Conservation (phyloP, 345 rosid genomes). For the Hirschfeldia incana region DNA sequence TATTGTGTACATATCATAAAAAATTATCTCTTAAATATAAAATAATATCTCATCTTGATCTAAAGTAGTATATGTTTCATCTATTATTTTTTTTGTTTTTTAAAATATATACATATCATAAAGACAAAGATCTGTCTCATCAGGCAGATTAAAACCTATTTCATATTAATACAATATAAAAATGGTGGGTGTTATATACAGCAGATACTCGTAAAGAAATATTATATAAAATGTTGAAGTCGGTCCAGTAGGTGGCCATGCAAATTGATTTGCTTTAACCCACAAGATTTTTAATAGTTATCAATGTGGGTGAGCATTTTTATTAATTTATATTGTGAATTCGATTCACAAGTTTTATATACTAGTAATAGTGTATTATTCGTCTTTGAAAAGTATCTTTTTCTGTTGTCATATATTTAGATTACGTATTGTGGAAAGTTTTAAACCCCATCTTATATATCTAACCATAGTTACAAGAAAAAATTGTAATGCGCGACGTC, state of each 20-base stretch:
- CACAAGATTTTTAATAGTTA: neutral
- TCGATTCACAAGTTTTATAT: neutral
- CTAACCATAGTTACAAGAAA: neutral
- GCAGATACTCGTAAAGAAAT: slow-evolving; percentile 15
- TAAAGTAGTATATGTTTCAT: too few species aligned
- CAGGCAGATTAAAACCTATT: too few species aligned
- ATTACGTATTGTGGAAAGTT: neutral
- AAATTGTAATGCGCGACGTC: neutral
- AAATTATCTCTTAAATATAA: too few species aligned
- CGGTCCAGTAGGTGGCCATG: slow-evolving; percentile 39
- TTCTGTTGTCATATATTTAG: slow-evolving; percentile 1
- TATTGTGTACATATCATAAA: too few species aligned
- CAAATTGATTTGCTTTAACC: slow-evolving; percentile 35
- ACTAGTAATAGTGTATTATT: neutral
- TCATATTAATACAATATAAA: slow-evolving; percentile 29
- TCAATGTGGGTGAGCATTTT: slow-evolving; percentile 14
- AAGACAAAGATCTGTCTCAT: too few species aligned
- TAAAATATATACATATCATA: too few species aligned
- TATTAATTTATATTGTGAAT: neutral
- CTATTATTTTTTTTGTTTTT: too few species aligned
- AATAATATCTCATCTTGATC: too few species aligned
- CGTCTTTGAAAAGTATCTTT: neutral
- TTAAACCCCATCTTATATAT: neutral
- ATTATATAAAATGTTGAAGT: slow-evolving; percentile 18
- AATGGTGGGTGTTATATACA: slow-evolving; percentile 21